phyloP scores from a whole-genome alignment of 805 yeast genomes.

The Sugiyamaella smithiae region DNA sequence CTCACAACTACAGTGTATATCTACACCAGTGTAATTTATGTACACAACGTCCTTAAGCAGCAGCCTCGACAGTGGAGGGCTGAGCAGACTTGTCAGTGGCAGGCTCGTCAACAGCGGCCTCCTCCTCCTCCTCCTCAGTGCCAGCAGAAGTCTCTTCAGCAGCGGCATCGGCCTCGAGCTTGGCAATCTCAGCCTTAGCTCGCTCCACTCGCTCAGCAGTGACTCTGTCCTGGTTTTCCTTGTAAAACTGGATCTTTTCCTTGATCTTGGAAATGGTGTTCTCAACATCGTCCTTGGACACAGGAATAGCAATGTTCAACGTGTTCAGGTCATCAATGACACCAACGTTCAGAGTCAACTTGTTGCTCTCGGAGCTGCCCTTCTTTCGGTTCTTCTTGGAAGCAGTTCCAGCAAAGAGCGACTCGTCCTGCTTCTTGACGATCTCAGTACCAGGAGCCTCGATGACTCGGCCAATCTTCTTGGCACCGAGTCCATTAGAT shows the following conservation, averaged over 20 bases:
- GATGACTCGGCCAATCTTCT: constrained; percentile 37
- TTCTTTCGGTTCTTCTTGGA: constrained; percentile 48
- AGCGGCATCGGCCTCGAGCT: constrained; percentile 49
- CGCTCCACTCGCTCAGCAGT: constrained; percentile 71
- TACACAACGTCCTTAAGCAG: constrained; percentile 6
- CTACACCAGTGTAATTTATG: neutral
- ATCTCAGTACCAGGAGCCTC: constrained; percentile 61
- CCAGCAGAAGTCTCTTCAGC: constrained; percentile 9
- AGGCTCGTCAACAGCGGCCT: constrained; percentile 18
- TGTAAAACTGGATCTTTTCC: constrained; percentile 66
- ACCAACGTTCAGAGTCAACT: constrained; percentile 75
- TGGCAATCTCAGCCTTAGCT: constrained; percentile 74
- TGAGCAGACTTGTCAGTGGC: constrained; percentile 4
- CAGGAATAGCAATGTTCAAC: constrained; percentile 75
- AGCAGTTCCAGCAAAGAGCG: constrained; percentile 55
- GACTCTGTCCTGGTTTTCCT: constrained; percentile 72
- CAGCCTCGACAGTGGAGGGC: constrained; percentile 16
- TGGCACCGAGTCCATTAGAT: constrained; percentile 34
- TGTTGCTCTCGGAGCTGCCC: constrained; percentile 41
- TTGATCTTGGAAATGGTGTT: constrained; percentile 63
- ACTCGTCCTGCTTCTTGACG: constrained; percentile 59
- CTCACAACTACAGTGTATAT: neutral
- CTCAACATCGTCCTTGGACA: constrained; percentile 66
- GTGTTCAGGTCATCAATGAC: constrained; percentile 73
- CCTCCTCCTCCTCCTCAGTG: constrained; percentile 1